Evolutionary conservation across 495 filamentous ascomycete genomes (phyloP), one percentile per base, ranked within the genome.

Genomic region (Aspergillus affinis): DNA sequence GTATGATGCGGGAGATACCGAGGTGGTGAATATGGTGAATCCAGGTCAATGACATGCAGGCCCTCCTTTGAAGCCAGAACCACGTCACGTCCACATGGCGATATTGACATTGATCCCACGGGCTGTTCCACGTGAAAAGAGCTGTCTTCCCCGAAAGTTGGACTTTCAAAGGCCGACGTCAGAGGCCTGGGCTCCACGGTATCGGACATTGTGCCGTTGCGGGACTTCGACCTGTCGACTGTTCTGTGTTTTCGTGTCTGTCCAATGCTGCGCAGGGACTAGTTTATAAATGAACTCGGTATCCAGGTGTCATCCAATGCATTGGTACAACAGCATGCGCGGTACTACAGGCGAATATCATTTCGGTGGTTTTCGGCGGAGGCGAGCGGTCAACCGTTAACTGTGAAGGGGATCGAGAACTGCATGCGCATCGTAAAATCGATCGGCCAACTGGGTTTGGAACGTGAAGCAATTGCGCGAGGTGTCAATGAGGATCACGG

Each of bases 21-120:
- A 32, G 93, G 93, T 15, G 90, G 90, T 53, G 88, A 93, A 72
- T 91, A 93, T 15, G 92, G 92, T 15, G 86, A 92, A 75, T 98
- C 93, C 48, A 98, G 82, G 63, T 98, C 93, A 58, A 98, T 92
- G 66, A 98, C 90, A 74, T 94, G 88, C 36, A 98, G 84, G 26
- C 93, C 93, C 62, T 93, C 78, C 56, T 78, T 81, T 79, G 93
- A 96, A 52, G 91, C 93, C 59, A 98, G 80, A 13, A 94, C 93
- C 20, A 98, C 86, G 81, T 98, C 93, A 61, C 93, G 82, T 41
- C 93, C 94, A 64, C 88, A 93, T 13, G 93, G 93, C 2, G 93
- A 96, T 72, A 98, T 97, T 27, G 93, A 88, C 74, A 87, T 88
- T 8, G 88, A 86, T 15, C 86, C 86, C 47, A 89, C 84, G 17